Conservation (phyloP, 805 yeast genomes). For the Saturnispora mendoncae region DNA sequence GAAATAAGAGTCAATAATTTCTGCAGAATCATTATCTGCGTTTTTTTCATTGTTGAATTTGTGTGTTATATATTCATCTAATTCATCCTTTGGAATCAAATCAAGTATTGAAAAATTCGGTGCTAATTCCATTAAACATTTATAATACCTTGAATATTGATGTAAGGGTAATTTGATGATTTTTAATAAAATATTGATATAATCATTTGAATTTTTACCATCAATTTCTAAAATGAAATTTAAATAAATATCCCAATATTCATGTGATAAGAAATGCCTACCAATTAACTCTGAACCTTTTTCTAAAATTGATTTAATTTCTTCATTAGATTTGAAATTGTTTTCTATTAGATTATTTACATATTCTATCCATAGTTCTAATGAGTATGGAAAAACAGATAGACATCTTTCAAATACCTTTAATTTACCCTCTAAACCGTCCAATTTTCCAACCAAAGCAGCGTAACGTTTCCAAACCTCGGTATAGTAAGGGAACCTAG, state of each 20-base stretch:
- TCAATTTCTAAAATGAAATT: conserved; percentile 42
- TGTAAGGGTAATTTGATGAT: conserved; percentile 62
- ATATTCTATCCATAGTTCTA: conserved; percentile 66
- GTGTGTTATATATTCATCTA: conserved; percentile 17
- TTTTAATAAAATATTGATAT: conserved; percentile 35
- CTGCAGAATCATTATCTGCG: background rate
- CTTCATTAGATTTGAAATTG: conserved; percentile 24
- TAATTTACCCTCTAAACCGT: conserved; percentile 46
- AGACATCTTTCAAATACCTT: conserved; percentile 37
- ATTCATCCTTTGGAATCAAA: conserved; percentile 23
- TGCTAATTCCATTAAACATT: conserved; percentile 34
- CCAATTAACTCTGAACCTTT: conserved; percentile 50
- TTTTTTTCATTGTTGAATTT: conserved; percentile 17
- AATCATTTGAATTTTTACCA: conserved; percentile 30
- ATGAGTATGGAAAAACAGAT: conserved; percentile 43
- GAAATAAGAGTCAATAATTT: conserved; percentile 26
- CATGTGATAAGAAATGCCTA: conserved; percentile 63
- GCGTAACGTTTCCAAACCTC: conserved; percentile 58
- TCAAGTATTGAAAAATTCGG: conserved; percentile 29
- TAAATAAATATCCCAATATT: conserved; percentile 73
- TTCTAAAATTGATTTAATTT: conserved; percentile 36
- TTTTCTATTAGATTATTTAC: conserved; percentile 42
- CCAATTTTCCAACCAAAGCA: conserved; percentile 45
- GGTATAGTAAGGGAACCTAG: conserved; percentile 48
- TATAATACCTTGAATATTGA: conserved; percentile 75